These are phyloP conservation scores for Candolleomyces eurysporus DNA, from an alignment of 768 basidiomycete genomes.

Conservation along the genomic window DNA sequence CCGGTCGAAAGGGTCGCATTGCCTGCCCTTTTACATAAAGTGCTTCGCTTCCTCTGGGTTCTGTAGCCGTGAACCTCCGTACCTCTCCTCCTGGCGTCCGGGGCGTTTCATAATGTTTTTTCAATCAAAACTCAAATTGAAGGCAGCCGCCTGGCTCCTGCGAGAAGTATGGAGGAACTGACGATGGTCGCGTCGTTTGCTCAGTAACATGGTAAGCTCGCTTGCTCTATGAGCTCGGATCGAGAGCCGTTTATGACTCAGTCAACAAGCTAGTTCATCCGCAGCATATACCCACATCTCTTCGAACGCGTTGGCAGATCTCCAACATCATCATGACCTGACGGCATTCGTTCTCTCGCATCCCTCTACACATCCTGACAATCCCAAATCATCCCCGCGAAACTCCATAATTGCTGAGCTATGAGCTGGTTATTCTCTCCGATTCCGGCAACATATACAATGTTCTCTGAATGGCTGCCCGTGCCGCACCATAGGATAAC, in stretches of 20 bases:
- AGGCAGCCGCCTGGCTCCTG: no score
- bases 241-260: not conserved
- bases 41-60: no score
- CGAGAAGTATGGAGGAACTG: no score
- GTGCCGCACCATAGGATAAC: constrained; percentile 79
- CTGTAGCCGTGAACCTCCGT: no score
- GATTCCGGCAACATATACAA: constrained; percentile 79
- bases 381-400: constrained; percentile 45
- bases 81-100: no score
- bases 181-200: no score
- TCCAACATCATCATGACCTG: constrained; percentile 75
- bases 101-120: no score
- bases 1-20: no score
- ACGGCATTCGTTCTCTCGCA: constrained; percentile 62
- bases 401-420: constrained; percentile 60
- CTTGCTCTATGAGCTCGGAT: not conserved
- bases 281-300: constrained; percentile 74
- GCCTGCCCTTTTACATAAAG: no score
- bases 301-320: constrained; percentile 64
- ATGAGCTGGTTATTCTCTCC: constrained; percentile 74
- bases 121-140: no score
- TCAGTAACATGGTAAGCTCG: constrained; percentile 83
- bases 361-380: constrained; percentile 60
- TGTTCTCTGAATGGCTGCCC: constrained; percentile 74
- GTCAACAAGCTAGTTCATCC: constrained; percentile 55